Percentiles rank a stretch among this genome's conserved stretches.
These are phyloP conservation scores for Apiospora hydei DNA, from an alignment of 2,329 filamentous ascomycete species.

Conservation along the genomic window DNA sequence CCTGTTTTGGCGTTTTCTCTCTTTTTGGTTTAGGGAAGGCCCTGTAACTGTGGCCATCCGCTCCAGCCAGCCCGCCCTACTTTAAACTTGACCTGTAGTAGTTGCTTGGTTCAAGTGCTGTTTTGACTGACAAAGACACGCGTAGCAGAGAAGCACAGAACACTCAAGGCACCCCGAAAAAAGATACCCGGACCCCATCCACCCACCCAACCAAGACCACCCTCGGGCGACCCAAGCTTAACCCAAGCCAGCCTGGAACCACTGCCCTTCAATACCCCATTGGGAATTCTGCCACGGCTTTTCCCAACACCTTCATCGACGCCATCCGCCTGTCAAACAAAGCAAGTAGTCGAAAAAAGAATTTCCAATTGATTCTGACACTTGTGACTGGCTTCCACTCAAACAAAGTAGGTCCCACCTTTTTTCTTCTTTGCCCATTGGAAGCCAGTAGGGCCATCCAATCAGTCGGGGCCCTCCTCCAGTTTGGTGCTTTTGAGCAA, in stretches of 20 bases:
- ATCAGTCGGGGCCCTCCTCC: background rate
- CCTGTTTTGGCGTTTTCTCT: constrained; percentile 21
- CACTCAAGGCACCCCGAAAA: background rate
- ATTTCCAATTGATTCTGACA: background rate
- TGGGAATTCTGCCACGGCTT: constrained; percentile 23
- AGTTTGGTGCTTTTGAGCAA: background rate
- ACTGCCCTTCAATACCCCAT: constrained; percentile 21
- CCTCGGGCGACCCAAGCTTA: constrained; percentile 22
- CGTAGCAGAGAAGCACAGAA: constrained; percentile 23
- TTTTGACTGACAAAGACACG: constrained; percentile 20
- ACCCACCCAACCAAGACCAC: background rate
- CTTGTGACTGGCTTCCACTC: background rate
- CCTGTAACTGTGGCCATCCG: constrained; percentile 21
- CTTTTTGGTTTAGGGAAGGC: constrained; percentile 23
- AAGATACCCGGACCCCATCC: constrained; percentile 19
- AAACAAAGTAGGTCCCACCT: constrained; percentile 2
- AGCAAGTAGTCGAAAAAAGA: constrained; percentile 22
- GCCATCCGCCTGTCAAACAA: constrained; percentile 21
- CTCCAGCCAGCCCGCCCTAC: constrained; percentile 12
- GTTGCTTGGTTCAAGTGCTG: background rate
- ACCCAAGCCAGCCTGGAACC: constrained; percentile 23
- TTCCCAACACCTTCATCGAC: constrained; percentile 3
- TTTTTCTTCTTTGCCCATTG: background rate
- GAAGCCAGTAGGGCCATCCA: background rate
- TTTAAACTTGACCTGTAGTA: constrained; percentile 5